These are phyloP conservation scores for Globomyces pollinis-pini DNA, from an alignment of 192 early-diverging fungal species.

Conservation along the genomic window DNA sequence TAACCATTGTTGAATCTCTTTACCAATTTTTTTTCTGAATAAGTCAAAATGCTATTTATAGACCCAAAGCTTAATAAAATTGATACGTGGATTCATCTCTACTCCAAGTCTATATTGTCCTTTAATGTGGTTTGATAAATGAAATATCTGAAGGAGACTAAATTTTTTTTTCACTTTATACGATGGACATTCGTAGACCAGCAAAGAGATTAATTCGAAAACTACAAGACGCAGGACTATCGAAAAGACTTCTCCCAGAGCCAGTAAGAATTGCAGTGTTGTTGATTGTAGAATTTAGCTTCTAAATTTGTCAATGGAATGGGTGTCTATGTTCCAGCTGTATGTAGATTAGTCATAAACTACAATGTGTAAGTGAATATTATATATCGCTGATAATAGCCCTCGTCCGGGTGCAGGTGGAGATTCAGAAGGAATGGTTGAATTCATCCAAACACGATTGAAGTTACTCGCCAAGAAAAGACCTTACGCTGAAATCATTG, in stretches of 20 bases:
- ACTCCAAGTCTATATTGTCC: too few relatives aligned
- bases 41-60: too few relatives aligned
- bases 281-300: conserved; percentile 19
- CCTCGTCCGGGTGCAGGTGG: conserved; percentile 25
- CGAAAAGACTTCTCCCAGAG: conserved; percentile 24
- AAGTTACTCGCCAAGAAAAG: conserved; percentile 11
- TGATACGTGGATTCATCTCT: too few relatives aligned
- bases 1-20: too few relatives aligned
- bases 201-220: conserved; percentile 19
- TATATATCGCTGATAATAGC: too few relatives aligned
- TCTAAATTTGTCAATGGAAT: conserved; percentile 17
- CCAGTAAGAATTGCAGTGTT: conserved; percentile 18
- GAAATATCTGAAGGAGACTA: too few relatives aligned
- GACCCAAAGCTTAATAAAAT: too few relatives aligned
- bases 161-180: too few relatives aligned
- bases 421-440: conserved; percentile 31
- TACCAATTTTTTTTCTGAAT: too few relatives aligned
- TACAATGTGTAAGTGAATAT: too few relatives aligned
- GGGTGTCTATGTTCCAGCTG: conserved; percentile 22
- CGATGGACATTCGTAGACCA: too few relatives aligned
- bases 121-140: too few relatives aligned
- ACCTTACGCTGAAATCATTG: conserved; percentile 31
- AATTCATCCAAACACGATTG: conserved; percentile 25
- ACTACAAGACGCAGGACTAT: conserved; percentile 30
- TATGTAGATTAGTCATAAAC: conserved; percentile 25